phyloP scores from a whole-genome alignment of 345 rosid genomes.

The Citrus inodora region DNA sequence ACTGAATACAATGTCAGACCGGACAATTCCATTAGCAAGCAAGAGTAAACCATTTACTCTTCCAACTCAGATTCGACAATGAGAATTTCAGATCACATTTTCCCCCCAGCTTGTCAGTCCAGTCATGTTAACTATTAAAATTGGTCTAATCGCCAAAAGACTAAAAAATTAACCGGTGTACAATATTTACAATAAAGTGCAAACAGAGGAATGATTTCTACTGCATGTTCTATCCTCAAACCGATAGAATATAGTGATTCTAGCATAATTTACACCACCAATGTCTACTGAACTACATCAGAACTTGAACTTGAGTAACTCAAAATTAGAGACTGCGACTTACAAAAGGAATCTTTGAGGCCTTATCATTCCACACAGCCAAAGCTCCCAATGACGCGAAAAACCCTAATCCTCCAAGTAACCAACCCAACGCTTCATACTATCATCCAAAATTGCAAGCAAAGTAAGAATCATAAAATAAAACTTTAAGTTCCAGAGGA shows the following conservation, averaged over 20 bases:
- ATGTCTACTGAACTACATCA: not conserved
- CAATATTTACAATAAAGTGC: not conserved
- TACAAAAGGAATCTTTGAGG: conserved; percentile 82
- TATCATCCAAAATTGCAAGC: conserved; percentile 21
- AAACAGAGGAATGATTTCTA: not conserved
- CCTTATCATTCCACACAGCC: conserved; percentile 90
- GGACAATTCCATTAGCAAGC: not conserved
- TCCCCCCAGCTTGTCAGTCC: not conserved
- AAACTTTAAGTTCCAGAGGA: not conserved
- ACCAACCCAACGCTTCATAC: conserved; percentile 98
- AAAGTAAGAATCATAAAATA: not conserved
- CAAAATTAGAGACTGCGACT: conserved; percentile 24
- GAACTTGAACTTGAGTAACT: not conserved
- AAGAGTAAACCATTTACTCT: not conserved
- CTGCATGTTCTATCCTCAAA: not conserved
- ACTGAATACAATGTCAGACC: not conserved
- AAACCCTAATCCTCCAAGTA: conserved; percentile 87
- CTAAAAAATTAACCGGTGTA: no score
- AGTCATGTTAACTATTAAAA: not conserved
- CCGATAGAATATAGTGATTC: not conserved
- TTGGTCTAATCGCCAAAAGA: not conserved
- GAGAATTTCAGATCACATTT: not conserved
- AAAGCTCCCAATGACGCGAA: conserved; percentile 66
- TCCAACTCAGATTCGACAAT: not conserved
- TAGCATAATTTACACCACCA: not conserved